These are phyloP conservation scores for Inga laurina DNA, from an alignment of 306 rosid species.

Conservation along the genomic window DNA sequence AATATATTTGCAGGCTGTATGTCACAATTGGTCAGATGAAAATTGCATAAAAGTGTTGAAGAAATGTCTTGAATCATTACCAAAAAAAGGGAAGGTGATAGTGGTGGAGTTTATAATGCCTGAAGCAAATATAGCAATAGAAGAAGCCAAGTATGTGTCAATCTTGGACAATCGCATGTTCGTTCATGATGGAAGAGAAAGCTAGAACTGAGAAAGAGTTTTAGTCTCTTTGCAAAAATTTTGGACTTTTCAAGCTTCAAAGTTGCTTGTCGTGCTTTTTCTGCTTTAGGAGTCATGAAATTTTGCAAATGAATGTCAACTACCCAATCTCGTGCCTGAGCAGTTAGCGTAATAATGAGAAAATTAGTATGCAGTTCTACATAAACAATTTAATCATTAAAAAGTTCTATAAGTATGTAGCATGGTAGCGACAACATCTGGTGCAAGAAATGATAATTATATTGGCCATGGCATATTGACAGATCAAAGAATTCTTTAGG, in stretches of 20 bases:
- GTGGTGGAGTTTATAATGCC: slow-evolving; percentile 26
- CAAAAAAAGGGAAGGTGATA: slow-evolving; percentile 27
- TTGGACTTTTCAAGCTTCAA: slow-evolving; percentile 20
- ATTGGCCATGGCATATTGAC: too few species aligned
- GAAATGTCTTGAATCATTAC: slow-evolving; percentile 21
- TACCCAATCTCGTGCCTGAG: too few species aligned
- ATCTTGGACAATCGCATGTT: slow-evolving; percentile 16
- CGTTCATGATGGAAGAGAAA: slow-evolving; percentile 15
- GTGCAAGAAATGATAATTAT: too few species aligned
- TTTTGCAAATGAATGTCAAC: background rate
- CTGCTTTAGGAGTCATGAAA: slow-evolving; percentile 11
- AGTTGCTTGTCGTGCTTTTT: slow-evolving; percentile 1
- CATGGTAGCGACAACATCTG: too few species aligned
- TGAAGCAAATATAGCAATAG: background rate
- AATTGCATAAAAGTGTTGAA: slow-evolving; percentile 9
- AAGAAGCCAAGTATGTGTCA: background rate
- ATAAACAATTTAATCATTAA: too few species aligned
- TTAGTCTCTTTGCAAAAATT: background rate
- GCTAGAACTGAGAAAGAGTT: slow-evolving; percentile 24
- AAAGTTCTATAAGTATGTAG: too few species aligned
- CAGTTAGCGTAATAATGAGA: too few species aligned
- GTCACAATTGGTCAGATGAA: slow-evolving; percentile 40
- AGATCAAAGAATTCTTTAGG: too few species aligned
- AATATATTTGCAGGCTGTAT: slow-evolving; percentile 4
- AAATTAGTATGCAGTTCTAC: too few species aligned